Base-by-base conservation (phyloP, 768 basidiomycete species). In the Basidioascus undulatus region DNA sequence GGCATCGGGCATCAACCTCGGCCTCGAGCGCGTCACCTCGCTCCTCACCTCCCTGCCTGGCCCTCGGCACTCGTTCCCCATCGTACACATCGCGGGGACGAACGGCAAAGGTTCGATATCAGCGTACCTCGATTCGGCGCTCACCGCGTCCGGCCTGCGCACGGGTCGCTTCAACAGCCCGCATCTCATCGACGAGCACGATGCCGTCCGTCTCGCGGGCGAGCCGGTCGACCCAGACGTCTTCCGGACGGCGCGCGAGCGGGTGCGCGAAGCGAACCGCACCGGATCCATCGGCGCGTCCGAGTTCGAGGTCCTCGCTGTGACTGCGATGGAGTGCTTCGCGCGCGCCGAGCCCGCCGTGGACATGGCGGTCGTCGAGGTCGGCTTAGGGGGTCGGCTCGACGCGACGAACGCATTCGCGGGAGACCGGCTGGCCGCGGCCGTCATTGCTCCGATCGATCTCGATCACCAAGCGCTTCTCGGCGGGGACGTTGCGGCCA, bases 91-190 rank as follows among this genome's bases (percentile, higher is more conserved):
- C 43, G 74, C 84, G 7, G 92, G 92, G 0, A 98, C 92, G 0
- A 96, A 98, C 58, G 89, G 89, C 8, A 98, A 96, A 58, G 92
- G 92, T 27, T 87, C 81, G 49, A 82, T 89, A 11, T 74, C 83
- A 1, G 74, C 76, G 5, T 62, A 84, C 27, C 56, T 92, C 10
- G 70, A 80, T 0, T 81, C 81, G 32, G 76, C 82, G 50, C 60
- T 94, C 7, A 53, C 55, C 5, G 57, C 65, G 5, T 65, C 74
- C 6, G 58, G 62, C 0, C 61, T 74, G n/a, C 57, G 63, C 1
- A 62, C 79, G 10, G 92, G 83, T 6, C 67, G 77, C 27, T 96
- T 81, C 67, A 96, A 87, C 57, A 80, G 74, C 46, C 92, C 92
- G 0, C 89, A 96, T 56, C 72, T 96, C 16, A 58, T 89, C 41